Evolutionary conservation across 163 green algal species (phyloP).

Genomic region (Trebouxia gelatinosa): DNA sequence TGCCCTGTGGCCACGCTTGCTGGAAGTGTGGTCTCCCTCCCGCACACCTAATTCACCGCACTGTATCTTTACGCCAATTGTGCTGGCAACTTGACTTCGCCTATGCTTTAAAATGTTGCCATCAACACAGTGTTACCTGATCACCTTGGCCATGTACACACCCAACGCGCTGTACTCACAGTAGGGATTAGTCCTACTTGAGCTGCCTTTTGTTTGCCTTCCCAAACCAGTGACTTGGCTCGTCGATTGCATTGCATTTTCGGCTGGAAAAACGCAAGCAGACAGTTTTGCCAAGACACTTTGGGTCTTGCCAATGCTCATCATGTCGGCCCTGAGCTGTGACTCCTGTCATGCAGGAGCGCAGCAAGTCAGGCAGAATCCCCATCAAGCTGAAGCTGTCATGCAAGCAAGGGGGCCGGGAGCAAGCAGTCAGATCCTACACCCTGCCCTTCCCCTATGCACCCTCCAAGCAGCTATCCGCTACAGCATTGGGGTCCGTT

Average conservation of each 20-base stretch:
- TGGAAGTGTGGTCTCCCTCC: neutral
- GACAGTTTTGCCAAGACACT: too few relatives aligned
- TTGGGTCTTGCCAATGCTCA: neutral
- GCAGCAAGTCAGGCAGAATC: neutral
- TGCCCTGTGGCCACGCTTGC: slow-evolving; percentile 13
- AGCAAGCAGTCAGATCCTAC: neutral
- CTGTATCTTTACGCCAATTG: neutral
- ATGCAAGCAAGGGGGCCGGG: slow-evolving; percentile 4
- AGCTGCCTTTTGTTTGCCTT: neutral
- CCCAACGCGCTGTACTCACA: too few relatives aligned
- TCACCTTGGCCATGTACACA: neutral
- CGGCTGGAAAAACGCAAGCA: too few relatives aligned
- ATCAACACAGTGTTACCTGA: neutral
- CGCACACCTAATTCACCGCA: neutral
- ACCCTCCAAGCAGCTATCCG: neutral
- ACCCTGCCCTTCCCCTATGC: neutral
- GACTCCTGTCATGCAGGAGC: slow-evolving; percentile 4
- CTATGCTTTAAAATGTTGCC: neutral
- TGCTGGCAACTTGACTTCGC: neutral
- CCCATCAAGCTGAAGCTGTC: slow-evolving; percentile 14
- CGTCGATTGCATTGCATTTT: neutral
- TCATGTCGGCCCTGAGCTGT: neutral
- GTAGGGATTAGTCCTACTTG: too few relatives aligned
- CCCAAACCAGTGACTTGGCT: neutral
- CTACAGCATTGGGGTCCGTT: neutral